phyloP scores from a whole-genome alignment of 495 filamentous ascomycete species.

The Penicillium ucsense region DNA sequence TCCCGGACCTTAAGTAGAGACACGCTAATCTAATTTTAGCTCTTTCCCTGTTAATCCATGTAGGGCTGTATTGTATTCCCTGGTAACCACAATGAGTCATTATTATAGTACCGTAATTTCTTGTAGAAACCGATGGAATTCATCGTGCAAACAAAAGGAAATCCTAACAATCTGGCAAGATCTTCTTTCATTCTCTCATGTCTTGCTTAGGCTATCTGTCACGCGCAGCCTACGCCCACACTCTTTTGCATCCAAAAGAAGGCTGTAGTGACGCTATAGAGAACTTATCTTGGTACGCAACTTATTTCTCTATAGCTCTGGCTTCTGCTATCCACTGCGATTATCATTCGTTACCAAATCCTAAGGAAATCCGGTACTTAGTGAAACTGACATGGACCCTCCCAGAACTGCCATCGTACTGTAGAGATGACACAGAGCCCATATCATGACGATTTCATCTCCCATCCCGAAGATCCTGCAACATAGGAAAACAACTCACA shows the following conservation, averaged over 20 bases:
- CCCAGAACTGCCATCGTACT: neutral
- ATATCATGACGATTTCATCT: neutral
- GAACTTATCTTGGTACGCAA: conserved; percentile 1
- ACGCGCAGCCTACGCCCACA: conserved; percentile 3
- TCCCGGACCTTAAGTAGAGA: neutral
- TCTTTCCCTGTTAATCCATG: conserved; percentile 3
- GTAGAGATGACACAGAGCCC: conserved; percentile 1
- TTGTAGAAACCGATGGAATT: conserved; percentile 1
- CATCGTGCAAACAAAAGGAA: neutral
- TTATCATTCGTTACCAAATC: neutral
- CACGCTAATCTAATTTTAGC: neutral
- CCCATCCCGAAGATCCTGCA: neutral
- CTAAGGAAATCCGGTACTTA: neutral
- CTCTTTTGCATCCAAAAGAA: conserved; percentile 6
- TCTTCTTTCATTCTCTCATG: conserved; percentile 1
- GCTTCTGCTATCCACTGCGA: neutral
- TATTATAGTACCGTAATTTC: conserved; percentile 1
- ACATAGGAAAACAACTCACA: conserved; percentile 3
- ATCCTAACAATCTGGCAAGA: conserved; percentile 4
- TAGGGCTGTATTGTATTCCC: conserved; percentile 3
- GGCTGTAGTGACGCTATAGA: conserved; percentile 2
- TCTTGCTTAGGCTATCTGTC: neutral
- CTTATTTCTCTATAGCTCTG: neutral
- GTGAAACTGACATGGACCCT: conserved; percentile 4
- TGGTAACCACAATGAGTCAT: neutral